These are phyloP conservation scores for Pseudogymnoascus sp. DNA, from an alignment of 2,329 filamentous ascomycete genomes.

Conservation along the genomic window DNA sequence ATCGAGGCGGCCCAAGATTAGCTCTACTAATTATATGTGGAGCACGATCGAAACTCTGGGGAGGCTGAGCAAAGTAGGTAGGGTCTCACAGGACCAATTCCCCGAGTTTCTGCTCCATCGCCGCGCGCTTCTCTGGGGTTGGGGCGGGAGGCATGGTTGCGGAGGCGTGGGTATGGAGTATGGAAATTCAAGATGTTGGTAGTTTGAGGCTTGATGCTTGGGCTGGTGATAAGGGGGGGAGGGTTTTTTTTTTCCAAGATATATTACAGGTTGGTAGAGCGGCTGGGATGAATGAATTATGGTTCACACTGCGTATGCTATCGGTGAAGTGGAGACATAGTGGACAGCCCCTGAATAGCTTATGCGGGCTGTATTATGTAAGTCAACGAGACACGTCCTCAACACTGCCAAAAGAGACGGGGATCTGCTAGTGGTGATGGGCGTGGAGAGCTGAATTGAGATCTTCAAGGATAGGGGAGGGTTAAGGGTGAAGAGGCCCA, in stretches of 20 bases:
- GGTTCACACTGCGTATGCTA: constrained; percentile 2
- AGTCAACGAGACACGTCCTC: background rate
- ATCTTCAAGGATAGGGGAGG: constrained; percentile 1
- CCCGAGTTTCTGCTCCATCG: background rate
- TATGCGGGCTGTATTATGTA: constrained; percentile 1
- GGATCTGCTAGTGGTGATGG: background rate
- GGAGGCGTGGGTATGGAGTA: background rate
- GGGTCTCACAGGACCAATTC: background rate
- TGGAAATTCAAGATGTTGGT: background rate
- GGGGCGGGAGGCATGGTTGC: background rate
- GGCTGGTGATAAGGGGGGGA: background rate
- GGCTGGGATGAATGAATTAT: background rate
- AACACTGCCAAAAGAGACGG: background rate
- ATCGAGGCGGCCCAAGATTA: background rate
- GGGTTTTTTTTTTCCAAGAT: background rate
- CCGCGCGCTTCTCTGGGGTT: background rate
- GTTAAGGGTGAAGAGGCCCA: background rate
- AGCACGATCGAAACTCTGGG: background rate
- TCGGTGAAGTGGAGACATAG: background rate
- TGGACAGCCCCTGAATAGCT: background rate
- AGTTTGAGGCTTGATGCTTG: background rate
- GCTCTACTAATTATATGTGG: background rate
- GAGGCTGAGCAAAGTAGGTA: background rate
- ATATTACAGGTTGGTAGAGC: background rate
- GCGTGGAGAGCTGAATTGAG: constrained; percentile 4